A percentile compares a stretch with the other conserved stretches of the same genome.
These are phyloP conservation scores for Fusarium longipes DNA, from an alignment of 2,329 filamentous ascomycete species.

Conservation along the genomic window DNA sequence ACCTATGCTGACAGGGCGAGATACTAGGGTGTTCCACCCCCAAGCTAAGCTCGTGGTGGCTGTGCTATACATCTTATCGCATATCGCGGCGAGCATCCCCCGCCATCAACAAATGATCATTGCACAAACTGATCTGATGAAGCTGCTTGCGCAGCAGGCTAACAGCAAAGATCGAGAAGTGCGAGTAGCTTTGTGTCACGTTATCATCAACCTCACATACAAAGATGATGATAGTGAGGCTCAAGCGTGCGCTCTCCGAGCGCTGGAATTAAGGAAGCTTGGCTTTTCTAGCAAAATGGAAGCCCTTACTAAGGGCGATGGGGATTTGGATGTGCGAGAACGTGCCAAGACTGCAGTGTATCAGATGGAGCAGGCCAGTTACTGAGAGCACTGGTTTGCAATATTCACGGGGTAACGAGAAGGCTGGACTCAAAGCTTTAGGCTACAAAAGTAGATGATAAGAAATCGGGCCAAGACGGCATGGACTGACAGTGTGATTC, in stretches of 20 bases:
- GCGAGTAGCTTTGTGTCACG: conserved; percentile 81
- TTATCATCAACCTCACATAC: conserved; percentile 87
- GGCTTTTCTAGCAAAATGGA: conserved; percentile 77
- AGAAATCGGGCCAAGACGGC: background rate
- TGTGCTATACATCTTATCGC: conserved; percentile 84
- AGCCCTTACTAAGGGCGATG: conserved; percentile 71
- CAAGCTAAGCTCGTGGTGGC: conserved; percentile 78
- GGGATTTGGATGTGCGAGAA: conserved; percentile 84
- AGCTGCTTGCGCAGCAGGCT: conserved; percentile 78
- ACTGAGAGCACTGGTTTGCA: conserved; percentile 3
- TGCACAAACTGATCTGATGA: conserved; percentile 79
- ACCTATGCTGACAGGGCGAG: conserved; percentile 48
- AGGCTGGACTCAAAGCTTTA: too few species aligned
- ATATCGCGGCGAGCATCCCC: conserved; percentile 85
- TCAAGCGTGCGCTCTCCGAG: conserved; percentile 73
- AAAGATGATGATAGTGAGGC: conserved; percentile 78
- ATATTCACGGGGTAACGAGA: too few species aligned
- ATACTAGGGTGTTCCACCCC: conserved; percentile 65
- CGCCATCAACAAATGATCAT: conserved; percentile 82
- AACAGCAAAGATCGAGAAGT: conserved; percentile 78
- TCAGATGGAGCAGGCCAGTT: conserved; percentile 68
- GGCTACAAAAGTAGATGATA: too few species aligned
- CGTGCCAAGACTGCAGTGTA: conserved; percentile 82
- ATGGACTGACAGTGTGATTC: too few species aligned
- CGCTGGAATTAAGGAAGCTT: conserved; percentile 73